Base-by-base conservation (phyloP, 768 basidiomycete species). In the Boletus rex-veris region DNA sequence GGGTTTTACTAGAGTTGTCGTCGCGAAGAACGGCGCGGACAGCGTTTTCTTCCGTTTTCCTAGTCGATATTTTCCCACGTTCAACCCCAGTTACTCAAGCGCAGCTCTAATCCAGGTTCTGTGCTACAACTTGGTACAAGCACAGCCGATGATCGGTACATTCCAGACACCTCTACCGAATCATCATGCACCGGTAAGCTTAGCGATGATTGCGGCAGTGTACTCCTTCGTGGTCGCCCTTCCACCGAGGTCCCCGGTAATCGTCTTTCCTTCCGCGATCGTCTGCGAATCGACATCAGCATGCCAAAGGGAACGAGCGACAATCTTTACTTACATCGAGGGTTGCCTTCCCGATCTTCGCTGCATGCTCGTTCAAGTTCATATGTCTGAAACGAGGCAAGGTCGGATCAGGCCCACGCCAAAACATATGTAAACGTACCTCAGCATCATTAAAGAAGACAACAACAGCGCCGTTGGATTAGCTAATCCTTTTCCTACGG, bases 391-490 rank as follows among this genome's bases (percentile, higher is more conserved):
- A 60, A 59, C 55, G 54, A 57, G 48, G 58, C 53, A 24, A 63
- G 48, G 47, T 65, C 62, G 61, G 58, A 62, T 63, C 64, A 56
- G 46, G 53, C 50, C 39, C 33, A 19, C 35, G 46, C 33, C 52
- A 52, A 55, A 52, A 51, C 57, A 46, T 43, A 51, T 58, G 45
- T 43, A 51, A 54, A 74, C 81, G 55, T 64, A 90, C 92, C 93
- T 84, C 66, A 98, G 72, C 96, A 98, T 98, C 97, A 98, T 98
- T 57, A 98, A 75, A 53, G 92, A 93, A 58, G 92, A 95, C 58
- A 99, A 73, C 48, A 99, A 78, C 42, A 99, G 81, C 4, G 97
- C 97, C n/a, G 97, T 98, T n/a, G 97, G 97, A 79, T 99, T 99
- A 67, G 97, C 96, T 62, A 93, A 77, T 58, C 92, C 92, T 69